phyloP scores from a whole-genome alignment of 768 basidiomycete genomes.

The Sutorius australiensis region DNA sequence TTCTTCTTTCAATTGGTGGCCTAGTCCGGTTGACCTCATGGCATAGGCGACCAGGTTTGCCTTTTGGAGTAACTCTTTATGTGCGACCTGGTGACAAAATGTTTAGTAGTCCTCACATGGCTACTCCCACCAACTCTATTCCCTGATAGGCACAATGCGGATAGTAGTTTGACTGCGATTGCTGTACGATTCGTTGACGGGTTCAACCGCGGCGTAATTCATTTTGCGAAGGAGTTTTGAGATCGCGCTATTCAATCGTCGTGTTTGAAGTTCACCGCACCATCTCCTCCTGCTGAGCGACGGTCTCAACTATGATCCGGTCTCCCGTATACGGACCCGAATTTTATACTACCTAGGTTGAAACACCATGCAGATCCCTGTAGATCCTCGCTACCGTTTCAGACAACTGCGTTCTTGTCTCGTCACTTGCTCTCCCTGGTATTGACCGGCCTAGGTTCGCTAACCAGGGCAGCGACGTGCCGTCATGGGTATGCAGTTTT shows the following conservation, averaged over 20 bases:
- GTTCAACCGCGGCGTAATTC: constrained; percentile 10
- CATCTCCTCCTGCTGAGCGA: constrained; percentile 10
- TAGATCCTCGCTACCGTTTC: constrained; percentile 23
- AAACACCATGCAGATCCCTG: constrained; percentile 18
- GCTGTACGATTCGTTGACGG: not conserved
- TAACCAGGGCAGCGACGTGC: not conserved
- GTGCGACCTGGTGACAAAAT: constrained; percentile 8
- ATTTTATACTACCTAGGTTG: constrained; percentile 13
- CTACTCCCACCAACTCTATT: not conserved
- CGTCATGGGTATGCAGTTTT: too few species aligned
- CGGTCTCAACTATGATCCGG: constrained; percentile 18
- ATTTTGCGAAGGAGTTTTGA: constrained; percentile 14
- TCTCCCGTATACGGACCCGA: constrained; percentile 9
- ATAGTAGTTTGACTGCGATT: constrained; percentile 5
- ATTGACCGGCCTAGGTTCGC: not conserved
- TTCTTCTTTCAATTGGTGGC: not conserved
- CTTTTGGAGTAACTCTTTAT: not conserved
- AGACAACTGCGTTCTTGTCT: constrained; percentile 19
- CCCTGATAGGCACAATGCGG: constrained; percentile 1
- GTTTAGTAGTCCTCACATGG: not conserved
- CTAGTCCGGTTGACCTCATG: not conserved
- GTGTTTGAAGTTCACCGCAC: constrained; percentile 2
- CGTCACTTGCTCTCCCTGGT: constrained; percentile 5
- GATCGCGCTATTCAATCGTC: not conserved
- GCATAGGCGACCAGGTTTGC: not conserved